phyloP scores from a whole-genome alignment of 768 basidiomycete species.

The Strobilomyces confusus region DNA sequence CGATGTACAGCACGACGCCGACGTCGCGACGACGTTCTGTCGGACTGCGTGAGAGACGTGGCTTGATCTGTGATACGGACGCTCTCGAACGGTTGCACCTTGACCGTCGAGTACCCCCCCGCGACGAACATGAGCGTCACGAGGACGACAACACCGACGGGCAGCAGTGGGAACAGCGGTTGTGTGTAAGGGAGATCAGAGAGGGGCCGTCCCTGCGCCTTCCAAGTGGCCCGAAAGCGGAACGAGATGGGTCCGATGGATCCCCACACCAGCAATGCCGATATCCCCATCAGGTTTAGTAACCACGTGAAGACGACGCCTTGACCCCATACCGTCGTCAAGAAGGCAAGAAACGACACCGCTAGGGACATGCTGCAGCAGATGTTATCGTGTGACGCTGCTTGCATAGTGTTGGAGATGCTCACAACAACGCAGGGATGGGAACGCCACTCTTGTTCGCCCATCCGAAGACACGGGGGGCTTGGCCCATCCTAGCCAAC shows the following conservation, averaged over 20 bases:
- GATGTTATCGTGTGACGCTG: background rate
- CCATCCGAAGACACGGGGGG: slow-evolving; percentile 61
- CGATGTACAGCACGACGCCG: slow-evolving; percentile 44
- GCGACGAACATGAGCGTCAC: slow-evolving; percentile 51
- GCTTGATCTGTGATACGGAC: background rate
- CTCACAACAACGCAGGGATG: slow-evolving; percentile 48
- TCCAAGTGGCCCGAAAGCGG: slow-evolving; percentile 62
- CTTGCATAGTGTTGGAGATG: slow-evolving; percentile 17
- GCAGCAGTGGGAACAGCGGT: slow-evolving; percentile 51
- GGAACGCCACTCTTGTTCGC: slow-evolving; percentile 65
- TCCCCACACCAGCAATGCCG: slow-evolving; percentile 64
- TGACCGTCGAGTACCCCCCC: slow-evolving; percentile 49
- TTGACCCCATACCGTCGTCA: slow-evolving; percentile 56
- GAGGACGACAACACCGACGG: slow-evolving; percentile 46
- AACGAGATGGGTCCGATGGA: slow-evolving; percentile 52
- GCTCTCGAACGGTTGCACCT: slow-evolving; percentile 43
- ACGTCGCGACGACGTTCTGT: slow-evolving; percentile 53
- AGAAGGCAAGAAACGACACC: slow-evolving; percentile 47
- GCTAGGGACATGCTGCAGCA: slow-evolving; percentile 44
- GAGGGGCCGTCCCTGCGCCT: slow-evolving; percentile 45
- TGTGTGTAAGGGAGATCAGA: slow-evolving; percentile 57
- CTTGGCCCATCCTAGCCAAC: slow-evolving; percentile 62
- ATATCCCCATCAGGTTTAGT: slow-evolving; percentile 61
- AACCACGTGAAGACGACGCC: slow-evolving; percentile 57
- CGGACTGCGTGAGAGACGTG: background rate